phyloP scores from a whole-genome alignment of 805 yeast genomes.

The Candida coquimbonensis region DNA sequence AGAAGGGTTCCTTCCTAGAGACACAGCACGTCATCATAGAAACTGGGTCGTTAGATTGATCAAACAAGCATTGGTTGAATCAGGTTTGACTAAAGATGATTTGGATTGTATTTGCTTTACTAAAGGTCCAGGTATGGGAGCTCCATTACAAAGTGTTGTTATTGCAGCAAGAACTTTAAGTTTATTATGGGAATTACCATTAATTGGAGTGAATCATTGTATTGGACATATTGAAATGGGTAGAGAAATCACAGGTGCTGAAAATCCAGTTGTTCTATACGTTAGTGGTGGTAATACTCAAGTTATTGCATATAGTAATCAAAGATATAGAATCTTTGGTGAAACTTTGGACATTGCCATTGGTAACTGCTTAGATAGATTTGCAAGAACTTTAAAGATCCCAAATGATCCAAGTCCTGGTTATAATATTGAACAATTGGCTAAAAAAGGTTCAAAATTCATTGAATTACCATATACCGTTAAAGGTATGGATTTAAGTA shows the following conservation, averaged over 20 bases:
- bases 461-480: slow-evolving; percentile 91
- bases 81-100: slow-evolving; percentile 42
- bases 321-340: slow-evolving; percentile 96
- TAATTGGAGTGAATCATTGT: slow-evolving; percentile 95
- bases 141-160: slow-evolving; percentile 90
- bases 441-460: slow-evolving; percentile 52
- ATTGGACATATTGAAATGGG: slow-evolving; percentile 99
- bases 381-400: slow-evolving; percentile 84
- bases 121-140: slow-evolving; percentile 99
- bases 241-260: slow-evolving; percentile 94
- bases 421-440: slow-evolving; percentile 91
- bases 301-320: slow-evolving; percentile 92
- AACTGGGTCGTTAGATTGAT: slow-evolving; percentile 87
- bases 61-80: slow-evolving; percentile 56
- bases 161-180: slow-evolving; percentile 85
- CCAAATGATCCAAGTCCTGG: slow-evolving; percentile 97
- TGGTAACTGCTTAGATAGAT: slow-evolving; percentile 93
- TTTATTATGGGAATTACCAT: slow-evolving; percentile 73
- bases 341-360: slow-evolving; percentile 97
- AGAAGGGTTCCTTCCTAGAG: slow-evolving; percentile 94
- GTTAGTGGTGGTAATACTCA: slow-evolving; percentile 99
- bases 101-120: slow-evolving; percentile 86
- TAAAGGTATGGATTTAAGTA: slow-evolving; percentile 95
- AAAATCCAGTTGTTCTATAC: slow-evolving; percentile 93
- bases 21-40: slow-evolving; percentile 93